Conservation (phyloP, 2,329 filamentous ascomycete genomes). For the Claviceps pazoutovae region DNA sequence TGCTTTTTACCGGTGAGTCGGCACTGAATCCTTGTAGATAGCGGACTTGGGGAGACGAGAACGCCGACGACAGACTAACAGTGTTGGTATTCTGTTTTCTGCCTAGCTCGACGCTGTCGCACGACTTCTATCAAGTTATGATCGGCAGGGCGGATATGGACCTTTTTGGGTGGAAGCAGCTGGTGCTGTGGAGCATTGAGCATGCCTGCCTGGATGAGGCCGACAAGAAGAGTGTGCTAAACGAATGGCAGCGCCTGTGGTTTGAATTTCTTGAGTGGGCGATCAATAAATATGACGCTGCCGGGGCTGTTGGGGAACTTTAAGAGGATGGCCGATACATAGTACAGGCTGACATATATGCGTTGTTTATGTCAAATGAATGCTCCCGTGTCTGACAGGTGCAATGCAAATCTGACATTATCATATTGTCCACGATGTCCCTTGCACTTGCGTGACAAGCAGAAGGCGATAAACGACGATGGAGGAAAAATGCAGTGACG, state of each 20-base stretch:
- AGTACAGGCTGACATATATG: too few species aligned
- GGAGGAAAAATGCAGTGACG: too few species aligned
- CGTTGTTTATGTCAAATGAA: too few species aligned
- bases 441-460: too few species aligned
- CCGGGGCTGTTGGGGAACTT: slow-evolving; percentile 8
- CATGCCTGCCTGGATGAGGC: slow-evolving; percentile 38
- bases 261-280: slow-evolving; percentile 41
- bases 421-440: too few species aligned
- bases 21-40: too few species aligned
- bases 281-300: slow-evolving; percentile 24
- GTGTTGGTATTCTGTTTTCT: not conserved
- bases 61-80: not conserved
- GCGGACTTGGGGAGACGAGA: too few species aligned
- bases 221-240: slow-evolving; percentile 23
- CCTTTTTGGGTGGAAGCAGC: slow-evolving; percentile 57
- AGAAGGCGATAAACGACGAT: too few species aligned
- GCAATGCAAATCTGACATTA: too few species aligned
- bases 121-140: slow-evolving; percentile 68
- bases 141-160: slow-evolving; percentile 53
- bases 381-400: too few species aligned
- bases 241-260: slow-evolving; percentile 43
- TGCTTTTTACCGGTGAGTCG: slow-evolving; percentile 49
- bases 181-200: slow-evolving; percentile 47
- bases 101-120: slow-evolving; percentile 51
- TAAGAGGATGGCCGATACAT: too few species aligned